phyloP scores from a whole-genome alignment of 768 basidiomycete species.

The Kockovaella imperatae region DNA sequence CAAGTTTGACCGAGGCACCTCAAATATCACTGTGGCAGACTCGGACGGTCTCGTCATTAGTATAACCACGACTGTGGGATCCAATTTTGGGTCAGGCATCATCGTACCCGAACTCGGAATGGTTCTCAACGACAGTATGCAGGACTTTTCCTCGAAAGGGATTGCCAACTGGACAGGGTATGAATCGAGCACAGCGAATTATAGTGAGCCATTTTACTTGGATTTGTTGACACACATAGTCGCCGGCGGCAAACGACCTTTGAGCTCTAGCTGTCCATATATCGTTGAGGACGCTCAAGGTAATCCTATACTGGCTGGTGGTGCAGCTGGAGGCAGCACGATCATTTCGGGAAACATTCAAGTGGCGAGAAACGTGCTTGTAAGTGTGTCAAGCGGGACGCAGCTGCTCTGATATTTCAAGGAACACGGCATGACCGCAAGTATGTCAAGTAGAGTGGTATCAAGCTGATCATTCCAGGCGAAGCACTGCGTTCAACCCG shows the following conservation, averaged over 20 bases:
- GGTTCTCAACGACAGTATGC: conserved; percentile 36
- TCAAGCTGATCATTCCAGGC: too few relatives aligned
- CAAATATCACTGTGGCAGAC: conserved; percentile 36
- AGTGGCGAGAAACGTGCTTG: conserved; percentile 29
- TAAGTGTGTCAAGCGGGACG: conserved; percentile 5
- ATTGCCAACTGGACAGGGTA: conserved; percentile 30
- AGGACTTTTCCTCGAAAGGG: conserved; percentile 34
- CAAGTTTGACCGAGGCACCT: conserved; percentile 31
- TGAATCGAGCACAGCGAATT: conserved; percentile 27
- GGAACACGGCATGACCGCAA: conserved; percentile 28
- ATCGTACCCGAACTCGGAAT: conserved; percentile 33
- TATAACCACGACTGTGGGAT: conserved; percentile 34
- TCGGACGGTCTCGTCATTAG: conserved; percentile 27
- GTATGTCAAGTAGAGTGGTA: too few relatives aligned
- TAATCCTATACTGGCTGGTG: conserved; percentile 22
- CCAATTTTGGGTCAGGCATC: conserved; percentile 30
- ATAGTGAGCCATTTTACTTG: conserved; percentile 9
- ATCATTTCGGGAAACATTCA: conserved; percentile 36
- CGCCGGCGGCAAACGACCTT: conserved; percentile 25
- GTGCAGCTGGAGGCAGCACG: conserved; percentile 34
- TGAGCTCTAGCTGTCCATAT: conserved; percentile 37
- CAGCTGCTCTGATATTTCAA: neutral
- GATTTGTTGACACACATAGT: conserved; percentile 6
- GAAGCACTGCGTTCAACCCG: conserved; percentile 23
- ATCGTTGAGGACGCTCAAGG: conserved; percentile 24